Evolutionary conservation across 495 filamentous ascomycete species (phyloP).

Genomic region (Podospora bellae-mahoneyi): DNA sequence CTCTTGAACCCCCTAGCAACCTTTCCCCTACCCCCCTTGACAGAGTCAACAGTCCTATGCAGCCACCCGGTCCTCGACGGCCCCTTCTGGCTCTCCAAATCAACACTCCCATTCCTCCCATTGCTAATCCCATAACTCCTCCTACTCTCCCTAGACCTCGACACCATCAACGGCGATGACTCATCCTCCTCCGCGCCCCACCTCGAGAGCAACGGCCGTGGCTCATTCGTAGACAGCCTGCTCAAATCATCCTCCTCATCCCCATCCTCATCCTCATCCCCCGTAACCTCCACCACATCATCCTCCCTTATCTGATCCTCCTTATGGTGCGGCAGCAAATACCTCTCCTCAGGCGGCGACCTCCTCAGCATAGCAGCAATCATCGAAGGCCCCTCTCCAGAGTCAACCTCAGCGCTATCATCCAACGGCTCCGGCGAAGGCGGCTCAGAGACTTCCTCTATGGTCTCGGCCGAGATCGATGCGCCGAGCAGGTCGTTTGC

Average conservation of each 20-base stretch:
- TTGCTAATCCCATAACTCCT: slow-evolving; percentile 25
- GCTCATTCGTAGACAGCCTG: slow-evolving; percentile 4
- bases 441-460: slow-evolving; percentile 62
- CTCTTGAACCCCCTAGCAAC: slow-evolving; percentile 18
- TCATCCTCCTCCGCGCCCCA: slow-evolving; percentile 32
- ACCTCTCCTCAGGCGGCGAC: slow-evolving; percentile 41
- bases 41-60: slow-evolving; percentile 7
- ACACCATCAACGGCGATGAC: slow-evolving; percentile 37
- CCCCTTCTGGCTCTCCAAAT: slow-evolving; percentile 44
- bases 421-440: slow-evolving; percentile 44
- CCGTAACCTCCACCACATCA: slow-evolving; percentile 18
- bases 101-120: slow-evolving; percentile 26
- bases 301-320: slow-evolving; percentile 23
- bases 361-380: slow-evolving; percentile 61
- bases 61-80: slow-evolving; percentile 21
- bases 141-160: slow-evolving; percentile 26
- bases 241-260: slow-evolving; percentile 21
- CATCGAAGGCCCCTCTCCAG: slow-evolving; percentile 51
- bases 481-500: slow-evolving; percentile 21
- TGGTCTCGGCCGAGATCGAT: slow-evolving; percentile 38
- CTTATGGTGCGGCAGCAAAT: slow-evolving; percentile 11
- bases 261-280: background rate
- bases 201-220: slow-evolving; percentile 7
- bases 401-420: slow-evolving; percentile 24
- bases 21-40: slow-evolving; percentile 13